Percentiles rank a stretch among this genome's conserved stretches.
Evolutionary conservation across 1,139 yeast species (phyloP).

Genomic region (Kodamaea plutei): DNA sequence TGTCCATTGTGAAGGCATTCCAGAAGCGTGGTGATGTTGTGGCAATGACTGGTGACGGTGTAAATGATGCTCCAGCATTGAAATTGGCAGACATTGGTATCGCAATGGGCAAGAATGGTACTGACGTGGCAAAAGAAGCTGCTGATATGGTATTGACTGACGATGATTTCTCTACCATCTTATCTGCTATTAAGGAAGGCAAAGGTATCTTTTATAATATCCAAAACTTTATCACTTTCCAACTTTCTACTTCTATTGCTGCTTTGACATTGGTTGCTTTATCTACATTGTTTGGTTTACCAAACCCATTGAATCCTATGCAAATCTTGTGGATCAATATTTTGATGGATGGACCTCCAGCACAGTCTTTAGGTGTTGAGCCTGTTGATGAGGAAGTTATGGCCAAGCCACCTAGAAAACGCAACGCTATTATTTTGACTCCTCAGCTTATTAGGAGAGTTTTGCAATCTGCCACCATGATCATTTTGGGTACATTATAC

Average conservation of each 20-base stretch:
- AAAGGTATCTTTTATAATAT: conserved; percentile 93
- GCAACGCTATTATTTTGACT: conserved; percentile 80
- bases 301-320: conserved; percentile 98
- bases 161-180: conserved; percentile 90
- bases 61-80: conserved; percentile 97
- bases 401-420: conserved; percentile 88
- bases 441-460: conserved; percentile 64
- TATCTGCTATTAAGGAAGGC: conserved; percentile 93
- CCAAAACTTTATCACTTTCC: conserved; percentile 91
- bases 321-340: conserved; percentile 97
- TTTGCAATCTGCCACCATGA: conserved; percentile 67
- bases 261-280: conserved; percentile 86
- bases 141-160: conserved; percentile 97
- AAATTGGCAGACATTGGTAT: conserved; percentile 97
- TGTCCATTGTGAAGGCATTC: conserved; percentile 83
- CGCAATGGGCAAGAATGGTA: conserved; percentile 95
- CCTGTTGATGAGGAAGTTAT: conserved; percentile 94
- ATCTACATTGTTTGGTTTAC: conserved; percentile 79
- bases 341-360: conserved; percentile 99
- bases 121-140: conserved; percentile 98
- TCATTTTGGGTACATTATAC: conserved; percentile 74
- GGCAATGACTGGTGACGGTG: conserved; percentile 99
- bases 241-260: conserved; percentile 91
- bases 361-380: conserved; percentile 95
- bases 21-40: conserved; percentile 93